Evolutionary conservation across 768 basidiomycete genomes (phyloP), one percentile per base, ranked within the genome.

Genomic region (Suillus weaverae): DNA sequence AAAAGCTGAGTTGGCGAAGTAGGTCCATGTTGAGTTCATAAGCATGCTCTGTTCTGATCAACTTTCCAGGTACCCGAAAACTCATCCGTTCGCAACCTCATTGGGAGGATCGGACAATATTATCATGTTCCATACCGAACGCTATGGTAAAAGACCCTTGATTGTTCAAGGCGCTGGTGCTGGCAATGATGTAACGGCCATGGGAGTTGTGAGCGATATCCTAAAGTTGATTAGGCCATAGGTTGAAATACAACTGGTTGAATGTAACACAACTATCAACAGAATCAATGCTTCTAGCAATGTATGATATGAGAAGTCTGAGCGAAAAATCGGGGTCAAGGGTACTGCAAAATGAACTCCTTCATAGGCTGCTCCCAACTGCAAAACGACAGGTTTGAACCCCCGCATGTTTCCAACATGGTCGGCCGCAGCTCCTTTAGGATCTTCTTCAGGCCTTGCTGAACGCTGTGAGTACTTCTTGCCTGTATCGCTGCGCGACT

Each of bases 71-170:
- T 99, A 99, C 75, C 86, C 95, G 5, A 83, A 80, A 32, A 86
- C 88, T 18, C 97, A 99, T 76, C 91, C 97, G 2, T 99, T 99
- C 72, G 96, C 96, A 4, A 97, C 97, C 1, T 92, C 96, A 2
- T 85, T 99, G 16, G 92, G 94, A 26, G 97, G 97, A 1, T 95
- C 95, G 26, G 97, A 99, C 77, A 99, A 99, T 76, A 98, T 99
- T 73, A 86, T 99, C 74, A 92, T 97, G 83, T 98, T 99, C 86
- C 91, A 94, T 74, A 98, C 97, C 0, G 89, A 92, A 72, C 84
- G 97, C 48, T 99, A 99, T 73, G 88, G 90, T 3, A 85, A 89
- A 9, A 80, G 95, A 48, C 97, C 97, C 1, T 80, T 99, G 63
- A 93, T 99, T 66, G 84, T 99, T 39, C 97, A 98, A 72, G 97